Percentiles rank a stretch among this genome's conserved stretches.
phyloP scores from a whole-genome alignment of 257 asterid genomes.

The Nicotiana tomentosiformis region DNA sequence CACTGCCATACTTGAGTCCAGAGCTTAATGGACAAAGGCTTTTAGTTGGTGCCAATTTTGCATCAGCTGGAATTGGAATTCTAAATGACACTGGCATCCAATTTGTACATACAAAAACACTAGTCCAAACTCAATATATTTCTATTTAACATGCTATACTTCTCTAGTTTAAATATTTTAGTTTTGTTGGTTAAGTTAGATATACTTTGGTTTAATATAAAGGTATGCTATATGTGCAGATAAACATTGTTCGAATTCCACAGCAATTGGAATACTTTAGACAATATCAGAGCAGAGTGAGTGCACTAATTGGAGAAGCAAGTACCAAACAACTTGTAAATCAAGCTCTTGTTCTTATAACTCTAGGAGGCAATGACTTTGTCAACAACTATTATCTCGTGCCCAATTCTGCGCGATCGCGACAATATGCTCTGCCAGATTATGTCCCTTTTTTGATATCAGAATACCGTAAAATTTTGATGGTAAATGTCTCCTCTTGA shows the following conservation, averaged over 20 bases:
- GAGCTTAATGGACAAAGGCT: constrained; percentile 47
- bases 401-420: constrained; percentile 64
- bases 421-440: constrained; percentile 46
- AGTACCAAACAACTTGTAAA: constrained; percentile 41
- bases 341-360: constrained; percentile 62
- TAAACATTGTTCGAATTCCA: constrained; percentile 56
- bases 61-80: constrained; percentile 82
- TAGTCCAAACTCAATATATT: background rate
- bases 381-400: constrained; percentile 77
- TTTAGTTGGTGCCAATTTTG: constrained; percentile 70
- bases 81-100: constrained; percentile 84
- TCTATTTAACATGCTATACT: background rate
- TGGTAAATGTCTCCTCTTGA: constrained; percentile 30
- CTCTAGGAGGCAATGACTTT: constrained; percentile 86
- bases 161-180: background rate
- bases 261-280: constrained; percentile 55
- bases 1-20: constrained; percentile 67
- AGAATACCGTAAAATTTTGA: constrained; percentile 56
- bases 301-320: constrained; percentile 41
- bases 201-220: background rate
- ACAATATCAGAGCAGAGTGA: constrained; percentile 52
- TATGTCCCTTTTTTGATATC: constrained; percentile 61
- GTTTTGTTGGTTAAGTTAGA: background rate
- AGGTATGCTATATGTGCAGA: constrained; percentile 30
- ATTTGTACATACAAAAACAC: constrained; percentile 42